Conservation (phyloP, 257 asterid genomes). For the Avicennia marina region DNA sequence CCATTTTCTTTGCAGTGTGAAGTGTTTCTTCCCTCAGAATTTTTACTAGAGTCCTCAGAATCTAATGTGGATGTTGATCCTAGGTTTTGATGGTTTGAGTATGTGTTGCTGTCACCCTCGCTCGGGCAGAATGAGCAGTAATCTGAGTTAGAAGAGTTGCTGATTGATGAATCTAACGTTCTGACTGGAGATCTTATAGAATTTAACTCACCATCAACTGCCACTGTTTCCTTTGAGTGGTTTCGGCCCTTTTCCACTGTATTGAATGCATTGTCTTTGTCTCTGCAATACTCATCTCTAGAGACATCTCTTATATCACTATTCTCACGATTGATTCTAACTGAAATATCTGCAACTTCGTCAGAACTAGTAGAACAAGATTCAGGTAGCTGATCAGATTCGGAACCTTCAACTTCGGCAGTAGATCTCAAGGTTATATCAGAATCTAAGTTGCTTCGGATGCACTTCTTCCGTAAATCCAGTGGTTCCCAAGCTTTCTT, state of each 20-base stretch:
- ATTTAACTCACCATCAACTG: slow-evolving; percentile 38
- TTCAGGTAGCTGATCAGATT: slow-evolving; percentile 46
- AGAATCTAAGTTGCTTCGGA: slow-evolving; percentile 62
- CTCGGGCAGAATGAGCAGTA: slow-evolving; percentile 82
- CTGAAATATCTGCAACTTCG: slow-evolving; percentile 35
- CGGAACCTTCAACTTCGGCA: slow-evolving; percentile 44
- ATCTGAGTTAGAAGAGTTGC: slow-evolving; percentile 65
- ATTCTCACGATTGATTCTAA: slow-evolving; percentile 32
- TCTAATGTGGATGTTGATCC: slow-evolving; percentile 78
- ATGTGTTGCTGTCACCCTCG: slow-evolving; percentile 77
- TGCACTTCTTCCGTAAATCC: slow-evolving; percentile 70
- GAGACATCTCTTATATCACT: slow-evolving; percentile 27
- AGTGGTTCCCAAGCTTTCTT: slow-evolving; percentile 98
- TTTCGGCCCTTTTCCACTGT: slow-evolving; percentile 28
- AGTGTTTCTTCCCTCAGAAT: slow-evolving; percentile 58
- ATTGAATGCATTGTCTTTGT: slow-evolving; percentile 22
- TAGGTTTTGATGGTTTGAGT: slow-evolving; percentile 56
- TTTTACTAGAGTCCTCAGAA: slow-evolving; percentile 72
- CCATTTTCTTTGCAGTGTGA: slow-evolving; percentile 36
- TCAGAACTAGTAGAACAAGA: slow-evolving; percentile 48
- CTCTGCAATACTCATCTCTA: slow-evolving; percentile 23
- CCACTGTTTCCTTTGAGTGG: slow-evolving; percentile 35
- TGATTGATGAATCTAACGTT: slow-evolving; percentile 34
- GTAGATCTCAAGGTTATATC: slow-evolving; percentile 60
- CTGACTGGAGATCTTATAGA: slow-evolving; percentile 24